Percentiles rank a stretch among this genome's conserved stretches.
phyloP scores from a whole-genome alignment of 2,329 filamentous ascomycete species.

The Xylariaceae sp. region DNA sequence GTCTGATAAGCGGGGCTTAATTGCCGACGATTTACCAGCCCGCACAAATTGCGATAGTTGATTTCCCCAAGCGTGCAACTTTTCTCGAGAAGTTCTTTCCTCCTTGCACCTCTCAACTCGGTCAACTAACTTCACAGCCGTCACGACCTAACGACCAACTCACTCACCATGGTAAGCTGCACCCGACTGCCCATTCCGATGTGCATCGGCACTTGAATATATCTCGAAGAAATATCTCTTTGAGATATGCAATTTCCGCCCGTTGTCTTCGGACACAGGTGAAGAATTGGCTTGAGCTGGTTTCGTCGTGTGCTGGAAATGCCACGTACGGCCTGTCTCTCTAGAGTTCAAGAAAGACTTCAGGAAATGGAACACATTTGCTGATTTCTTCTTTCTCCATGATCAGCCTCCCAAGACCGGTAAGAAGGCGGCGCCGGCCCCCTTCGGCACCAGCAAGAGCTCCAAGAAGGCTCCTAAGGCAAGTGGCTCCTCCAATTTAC shows the following conservation, averaged over 20 bases:
- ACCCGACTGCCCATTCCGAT: slow-evolving; percentile 41
- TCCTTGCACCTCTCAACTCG: slow-evolving; percentile 41
- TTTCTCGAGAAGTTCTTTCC: slow-evolving; percentile 41
- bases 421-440: slow-evolving; percentile 98
- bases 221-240: slow-evolving; percentile 42
- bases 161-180: slow-evolving; percentile 69
- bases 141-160: slow-evolving; percentile 59
- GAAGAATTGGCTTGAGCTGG: slow-evolving; percentile 72
- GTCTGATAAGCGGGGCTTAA: slow-evolving; percentile 8
- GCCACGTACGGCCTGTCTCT: slow-evolving; percentile 67
- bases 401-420: slow-evolving; percentile 97
- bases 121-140: slow-evolving; percentile 54
- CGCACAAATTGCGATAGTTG: slow-evolving; percentile 37
- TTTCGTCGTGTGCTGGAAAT: slow-evolving; percentile 58
- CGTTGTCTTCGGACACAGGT: slow-evolving; percentile 55
- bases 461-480: slow-evolving; percentile 98
- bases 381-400: slow-evolving; percentile 99
- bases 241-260: slow-evolving; percentile 49
- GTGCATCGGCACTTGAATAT: slow-evolving; percentile 41
- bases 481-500: slow-evolving; percentile 50
- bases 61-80: slow-evolving; percentile 33
- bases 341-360: slow-evolving; percentile 91
- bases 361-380: slow-evolving; percentile 77
- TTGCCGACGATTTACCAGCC: slow-evolving; percentile 37
- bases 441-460: slow-evolving; percentile 91